phyloP scores from a whole-genome alignment of 2,329 filamentous ascomycete genomes.

The Paecilomyces sp. region DNA sequence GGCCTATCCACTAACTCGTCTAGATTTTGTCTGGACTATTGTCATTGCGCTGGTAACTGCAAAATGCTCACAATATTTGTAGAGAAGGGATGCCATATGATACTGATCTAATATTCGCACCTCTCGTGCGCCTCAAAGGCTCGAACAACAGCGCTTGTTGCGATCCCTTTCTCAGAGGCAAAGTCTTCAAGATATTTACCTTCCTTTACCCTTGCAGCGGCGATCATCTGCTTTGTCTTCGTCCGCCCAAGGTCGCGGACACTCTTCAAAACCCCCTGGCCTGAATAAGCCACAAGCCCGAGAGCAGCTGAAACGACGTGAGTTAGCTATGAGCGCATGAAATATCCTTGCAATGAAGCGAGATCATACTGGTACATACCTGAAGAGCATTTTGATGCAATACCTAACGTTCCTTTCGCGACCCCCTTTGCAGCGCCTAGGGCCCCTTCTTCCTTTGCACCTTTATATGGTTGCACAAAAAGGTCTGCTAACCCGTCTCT shows the following conservation, averaged over 20 bases:
- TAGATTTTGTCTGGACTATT: no score
- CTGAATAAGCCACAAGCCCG: neutral
- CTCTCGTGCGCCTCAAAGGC: neutral
- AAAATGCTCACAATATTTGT: no score
- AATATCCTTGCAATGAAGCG: neutral
- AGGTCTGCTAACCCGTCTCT: constrained; percentile 23
- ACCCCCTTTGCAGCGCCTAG: constrained; percentile 24
- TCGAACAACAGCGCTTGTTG: neutral
- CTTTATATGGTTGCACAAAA: constrained; percentile 19
- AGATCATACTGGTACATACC: neutral
- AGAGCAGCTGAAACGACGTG: neutral
- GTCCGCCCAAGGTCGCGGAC: neutral
- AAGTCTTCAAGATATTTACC: neutral
- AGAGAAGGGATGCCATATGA: no score
- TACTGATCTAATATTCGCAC: neutral
- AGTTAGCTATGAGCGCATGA: neutral
- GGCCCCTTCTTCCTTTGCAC: constrained; percentile 21
- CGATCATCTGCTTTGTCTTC: neutral
- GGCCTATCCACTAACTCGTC: no score
- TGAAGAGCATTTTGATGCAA: neutral
- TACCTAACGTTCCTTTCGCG: constrained; percentile 5
- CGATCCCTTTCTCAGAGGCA: neutral
- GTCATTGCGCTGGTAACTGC: no score
- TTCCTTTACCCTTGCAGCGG: neutral
- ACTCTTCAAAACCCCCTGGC: neutral